Evolutionary conservation across 192 early-diverging fungal genomes (phyloP).

Genomic region (Coemansia sp.): DNA sequence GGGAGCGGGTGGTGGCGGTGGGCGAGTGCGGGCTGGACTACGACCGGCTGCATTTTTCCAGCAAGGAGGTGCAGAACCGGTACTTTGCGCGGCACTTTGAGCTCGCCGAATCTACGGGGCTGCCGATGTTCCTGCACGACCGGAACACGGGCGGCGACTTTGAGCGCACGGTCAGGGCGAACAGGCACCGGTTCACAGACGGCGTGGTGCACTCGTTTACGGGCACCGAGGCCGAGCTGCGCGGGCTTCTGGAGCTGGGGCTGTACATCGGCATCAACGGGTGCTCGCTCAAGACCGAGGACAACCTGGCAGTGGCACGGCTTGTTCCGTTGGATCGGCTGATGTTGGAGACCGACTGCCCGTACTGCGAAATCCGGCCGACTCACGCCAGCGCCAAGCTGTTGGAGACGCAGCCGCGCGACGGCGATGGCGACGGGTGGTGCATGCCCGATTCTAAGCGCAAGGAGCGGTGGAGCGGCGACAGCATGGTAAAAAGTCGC

Average conservation of each 20-base stretch:
- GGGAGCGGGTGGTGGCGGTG: constrained; percentile 77
- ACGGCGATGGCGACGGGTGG: constrained; percentile 15
- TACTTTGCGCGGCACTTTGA: constrained; percentile 82
- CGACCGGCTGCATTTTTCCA: constrained; percentile 85
- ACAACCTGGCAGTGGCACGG: constrained; percentile 73
- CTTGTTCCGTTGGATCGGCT: constrained; percentile 75
- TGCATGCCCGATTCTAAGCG: constrained; percentile 58
- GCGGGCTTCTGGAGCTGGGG: constrained; percentile 63
- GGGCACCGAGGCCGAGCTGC: constrained; percentile 66
- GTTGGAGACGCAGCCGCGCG: constrained; percentile 28
- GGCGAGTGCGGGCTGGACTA: constrained; percentile 97
- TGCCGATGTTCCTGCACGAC: constrained; percentile 93
- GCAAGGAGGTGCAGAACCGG: constrained; percentile 69
- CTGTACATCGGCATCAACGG: constrained; percentile 96
- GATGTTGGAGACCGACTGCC: constrained; percentile 93
- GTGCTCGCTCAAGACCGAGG: constrained; percentile 87
- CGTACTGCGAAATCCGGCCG: constrained; percentile 88
- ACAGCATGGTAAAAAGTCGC: constrained; percentile 71
- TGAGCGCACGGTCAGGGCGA: constrained; percentile 59
- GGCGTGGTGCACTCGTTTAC: constrained; percentile 95
- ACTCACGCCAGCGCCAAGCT: constrained; percentile 79
- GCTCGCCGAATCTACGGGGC: constrained; percentile 67
- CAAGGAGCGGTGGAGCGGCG: constrained; percentile 64
- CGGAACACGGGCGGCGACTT: constrained; percentile 83
- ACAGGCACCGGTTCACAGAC: constrained; percentile 61